A percentile compares a stretch with the other conserved stretches of the same genome.
These are phyloP conservation scores for Begonia peltatifolia DNA, from an alignment of 306 rosid species.

Conservation along the genomic window DNA sequence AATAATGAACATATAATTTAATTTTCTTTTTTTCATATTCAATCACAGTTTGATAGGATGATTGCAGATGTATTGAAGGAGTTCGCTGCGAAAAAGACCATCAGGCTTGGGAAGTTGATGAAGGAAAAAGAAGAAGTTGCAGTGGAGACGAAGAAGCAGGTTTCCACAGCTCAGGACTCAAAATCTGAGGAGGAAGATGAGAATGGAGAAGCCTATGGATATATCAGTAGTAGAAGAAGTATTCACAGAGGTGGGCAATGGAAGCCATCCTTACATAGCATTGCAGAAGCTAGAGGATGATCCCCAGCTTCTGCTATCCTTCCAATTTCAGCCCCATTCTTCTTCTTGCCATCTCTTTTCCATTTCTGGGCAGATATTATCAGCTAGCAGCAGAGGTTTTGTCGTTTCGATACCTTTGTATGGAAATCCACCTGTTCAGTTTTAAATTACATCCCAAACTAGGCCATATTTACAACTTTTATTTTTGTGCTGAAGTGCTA, in stretches of 20 bases:
- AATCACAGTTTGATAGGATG: background rate
- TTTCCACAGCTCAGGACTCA: slow-evolving; percentile 16
- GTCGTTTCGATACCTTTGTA: no score
- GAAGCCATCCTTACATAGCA: slow-evolving; percentile 93
- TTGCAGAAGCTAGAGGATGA: slow-evolving; percentile 75
- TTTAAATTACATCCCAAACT: no score
- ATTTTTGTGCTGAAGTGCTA: no score
- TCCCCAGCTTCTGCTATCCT: background rate
- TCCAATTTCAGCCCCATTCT: background rate
- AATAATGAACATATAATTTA: no score
- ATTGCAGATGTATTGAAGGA: slow-evolving; percentile 74
- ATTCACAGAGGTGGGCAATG: slow-evolving; percentile 39
- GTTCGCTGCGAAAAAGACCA: slow-evolving; percentile 72
- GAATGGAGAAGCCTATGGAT: slow-evolving; percentile 17
- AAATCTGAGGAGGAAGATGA: slow-evolving; percentile 22
- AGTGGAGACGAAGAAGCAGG: slow-evolving; percentile 27
- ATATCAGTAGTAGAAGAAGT: slow-evolving; percentile 41
- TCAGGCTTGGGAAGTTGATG: slow-evolving; percentile 60
- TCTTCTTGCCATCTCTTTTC: background rate
- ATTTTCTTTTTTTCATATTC: no score
- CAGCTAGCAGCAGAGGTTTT: no score
- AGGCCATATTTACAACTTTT: no score
- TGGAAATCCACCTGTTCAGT: no score
- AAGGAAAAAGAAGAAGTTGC: slow-evolving; percentile 39
- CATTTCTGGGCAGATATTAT: no score